Percentiles rank a stretch among this genome's conserved stretches.
phyloP scores from a whole-genome alignment of 768 basidiomycete species.

The Suillus plorans region DNA sequence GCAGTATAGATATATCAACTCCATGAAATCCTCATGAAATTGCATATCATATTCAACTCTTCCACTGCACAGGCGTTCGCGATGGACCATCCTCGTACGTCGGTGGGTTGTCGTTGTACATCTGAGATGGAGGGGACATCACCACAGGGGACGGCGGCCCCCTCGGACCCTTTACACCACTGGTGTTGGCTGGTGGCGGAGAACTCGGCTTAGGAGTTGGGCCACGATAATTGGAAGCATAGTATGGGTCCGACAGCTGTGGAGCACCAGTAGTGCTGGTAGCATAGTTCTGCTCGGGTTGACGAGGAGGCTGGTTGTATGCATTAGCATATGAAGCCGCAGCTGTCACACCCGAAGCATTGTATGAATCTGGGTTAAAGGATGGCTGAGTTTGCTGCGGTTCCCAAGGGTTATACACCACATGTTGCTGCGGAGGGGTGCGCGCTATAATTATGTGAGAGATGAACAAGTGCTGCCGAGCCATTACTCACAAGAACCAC shows the following conservation, averaged over 20 bases:
- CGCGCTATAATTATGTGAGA: constrained; percentile 43
- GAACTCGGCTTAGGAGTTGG: constrained; percentile 24
- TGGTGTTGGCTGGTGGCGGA: constrained; percentile 42
- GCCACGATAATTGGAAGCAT: constrained; percentile 20
- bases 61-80: constrained; percentile 53
- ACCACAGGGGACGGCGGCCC: constrained; percentile 29
- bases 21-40: not conserved
- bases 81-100: constrained; percentile 59
- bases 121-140: constrained; percentile 22
- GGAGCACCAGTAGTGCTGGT: constrained; percentile 37
- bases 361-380: constrained; percentile 43
- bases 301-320: constrained; percentile 18
- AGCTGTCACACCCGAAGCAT: constrained; percentile 22
- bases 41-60: constrained; percentile 14
- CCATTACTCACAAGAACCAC: constrained; percentile 51
- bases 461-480: constrained; percentile 5
- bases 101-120: constrained; percentile 59
- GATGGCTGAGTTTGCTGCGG: constrained; percentile 19
- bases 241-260: constrained; percentile 34
- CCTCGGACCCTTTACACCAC: constrained; percentile 45
- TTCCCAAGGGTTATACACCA: constrained; percentile 28
- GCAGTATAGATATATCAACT: not conserved
- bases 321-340: constrained; percentile 16
- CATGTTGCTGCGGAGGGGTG: constrained; percentile 51
- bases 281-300: constrained; percentile 54